Percentiles rank a stretch among this genome's conserved stretches.
Evolutionary conservation across 208 protist genomes (phyloP).

Genomic region (Trypanosoma avium): DNA sequence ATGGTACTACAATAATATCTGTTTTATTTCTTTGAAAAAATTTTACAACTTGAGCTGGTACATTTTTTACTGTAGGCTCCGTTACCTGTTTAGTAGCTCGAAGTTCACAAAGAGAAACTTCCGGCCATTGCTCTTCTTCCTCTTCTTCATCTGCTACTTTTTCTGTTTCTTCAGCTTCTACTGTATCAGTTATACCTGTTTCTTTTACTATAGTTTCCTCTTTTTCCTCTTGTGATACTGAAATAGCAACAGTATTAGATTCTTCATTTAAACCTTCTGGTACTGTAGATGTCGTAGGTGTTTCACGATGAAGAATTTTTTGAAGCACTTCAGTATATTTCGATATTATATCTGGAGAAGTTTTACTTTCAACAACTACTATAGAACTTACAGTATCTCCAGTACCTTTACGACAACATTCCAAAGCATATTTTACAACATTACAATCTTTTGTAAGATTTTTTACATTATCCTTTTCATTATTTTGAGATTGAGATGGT

Average conservation of each 20-base stretch:
- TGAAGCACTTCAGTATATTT: slow-evolving; percentile 11
- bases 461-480: slow-evolving; percentile 2
- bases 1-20: slow-evolving; percentile 57
- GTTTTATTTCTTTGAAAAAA: slow-evolving; percentile 52
- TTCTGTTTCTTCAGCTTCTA: slow-evolving; percentile 1
- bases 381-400: slow-evolving; percentile 21
- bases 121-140: slow-evolving; percentile 36
- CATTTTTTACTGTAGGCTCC: slow-evolving; percentile 35
- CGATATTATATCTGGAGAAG: slow-evolving; percentile 12
- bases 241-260: background rate
- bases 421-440: slow-evolving; percentile 28
- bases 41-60: slow-evolving; percentile 57
- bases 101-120: slow-evolving; percentile 48
- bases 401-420: slow-evolving; percentile 13
- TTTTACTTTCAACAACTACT: slow-evolving; percentile 16
- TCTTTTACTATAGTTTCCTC: background rate
- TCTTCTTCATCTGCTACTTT: background rate
- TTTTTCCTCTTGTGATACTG: background rate
- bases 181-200: no score
- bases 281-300: background rate
- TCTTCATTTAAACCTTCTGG: background rate
- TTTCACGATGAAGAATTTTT: background rate
- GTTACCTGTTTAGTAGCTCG: slow-evolving; percentile 61
- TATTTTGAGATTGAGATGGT: slow-evolving; percentile 3
- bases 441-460: slow-evolving; percentile 4